A percentile compares a stretch with the other conserved stretches of the same genome.
These are phyloP conservation scores for Psilocybe cyanescens DNA, from an alignment of 768 basidiomycete genomes.

Conservation along the genomic window DNA sequence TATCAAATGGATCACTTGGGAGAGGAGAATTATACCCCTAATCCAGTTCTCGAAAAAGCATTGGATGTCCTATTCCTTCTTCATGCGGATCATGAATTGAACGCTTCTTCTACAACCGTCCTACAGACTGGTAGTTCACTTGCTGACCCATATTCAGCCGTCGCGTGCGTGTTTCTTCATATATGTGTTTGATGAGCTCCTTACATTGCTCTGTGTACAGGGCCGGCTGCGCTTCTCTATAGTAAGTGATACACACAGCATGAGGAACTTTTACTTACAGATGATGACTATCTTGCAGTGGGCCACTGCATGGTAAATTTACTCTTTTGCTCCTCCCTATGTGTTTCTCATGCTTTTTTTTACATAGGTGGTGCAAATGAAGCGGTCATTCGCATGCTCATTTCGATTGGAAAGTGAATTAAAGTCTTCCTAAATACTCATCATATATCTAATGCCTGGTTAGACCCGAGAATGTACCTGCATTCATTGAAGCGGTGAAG, in stretches of 20 bases:
- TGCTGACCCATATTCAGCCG: slow-evolving; percentile 88
- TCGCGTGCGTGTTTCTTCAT: slow-evolving; percentile 55
- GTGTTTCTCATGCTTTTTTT: slow-evolving; percentile 7
- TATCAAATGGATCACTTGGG: slow-evolving; percentile 90
- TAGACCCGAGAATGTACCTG: slow-evolving; percentile 84
- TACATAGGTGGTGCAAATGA: slow-evolving; percentile 83
- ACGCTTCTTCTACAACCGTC: slow-evolving; percentile 84
- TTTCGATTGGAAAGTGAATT: slow-evolving; percentile 79
- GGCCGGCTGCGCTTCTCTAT: slow-evolving; percentile 87
- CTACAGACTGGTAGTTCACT: slow-evolving; percentile 88
- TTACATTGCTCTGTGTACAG: slow-evolving; percentile 33
- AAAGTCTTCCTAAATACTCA: background rate
- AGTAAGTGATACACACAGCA: slow-evolving; percentile 54
- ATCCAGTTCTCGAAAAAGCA: slow-evolving; percentile 85
- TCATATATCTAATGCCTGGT: background rate
- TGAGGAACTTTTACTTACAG: background rate
- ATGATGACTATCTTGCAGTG: slow-evolving; percentile 39
- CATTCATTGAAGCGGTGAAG: slow-evolving; percentile 87
- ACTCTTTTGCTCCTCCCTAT: background rate
- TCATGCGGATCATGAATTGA: slow-evolving; percentile 91
- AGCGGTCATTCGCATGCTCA: slow-evolving; percentile 92
- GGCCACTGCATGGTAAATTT: slow-evolving; percentile 65
- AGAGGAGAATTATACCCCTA: slow-evolving; percentile 74
- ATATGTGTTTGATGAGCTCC: background rate
- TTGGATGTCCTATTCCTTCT: slow-evolving; percentile 87